Conservation (phyloP, 2,329 filamentous ascomycete genomes). For the Akanthomyces muscarius region DNA sequence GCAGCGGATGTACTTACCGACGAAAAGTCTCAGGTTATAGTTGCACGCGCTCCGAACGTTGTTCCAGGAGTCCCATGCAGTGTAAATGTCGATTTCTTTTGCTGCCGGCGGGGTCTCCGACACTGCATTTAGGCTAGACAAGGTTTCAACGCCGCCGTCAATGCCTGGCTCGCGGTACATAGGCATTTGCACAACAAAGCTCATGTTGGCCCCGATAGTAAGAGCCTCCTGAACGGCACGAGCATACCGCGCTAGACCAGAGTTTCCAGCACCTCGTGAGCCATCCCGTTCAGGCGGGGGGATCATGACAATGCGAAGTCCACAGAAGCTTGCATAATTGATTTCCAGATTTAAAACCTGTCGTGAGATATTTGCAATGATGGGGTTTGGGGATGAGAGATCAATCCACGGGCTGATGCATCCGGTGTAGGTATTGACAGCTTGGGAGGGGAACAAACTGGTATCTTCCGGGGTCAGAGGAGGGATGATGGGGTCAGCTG, state of each 20-base stretch:
- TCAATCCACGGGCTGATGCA: conserved; percentile 92
- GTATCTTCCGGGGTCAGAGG: conserved; percentile 80
- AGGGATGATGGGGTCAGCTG: conserved; percentile 55
- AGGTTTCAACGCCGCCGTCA: conserved; percentile 48
- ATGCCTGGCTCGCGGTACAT: conserved; percentile 72
- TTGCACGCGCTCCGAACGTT: conserved; percentile 78
- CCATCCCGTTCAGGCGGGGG: conserved; percentile 69
- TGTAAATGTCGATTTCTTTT: conserved; percentile 57
- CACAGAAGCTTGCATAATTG: conserved; percentile 93
- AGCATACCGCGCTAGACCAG: conserved; percentile 69
- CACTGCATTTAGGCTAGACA: conserved; percentile 43
- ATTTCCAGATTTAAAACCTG: conserved; percentile 89
- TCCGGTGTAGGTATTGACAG: conserved; percentile 70
- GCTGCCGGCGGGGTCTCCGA: conserved; percentile 26
- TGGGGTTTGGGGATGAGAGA: conserved; percentile 73
- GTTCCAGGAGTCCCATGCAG: conserved; percentile 93
- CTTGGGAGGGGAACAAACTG: conserved; percentile 62
- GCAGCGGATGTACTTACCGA: conserved; percentile 60
- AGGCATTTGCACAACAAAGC: conserved; percentile 75
- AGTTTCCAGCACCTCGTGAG: conserved; percentile 45
- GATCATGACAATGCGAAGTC: conserved; percentile 76
- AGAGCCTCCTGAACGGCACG: conserved; percentile 79
- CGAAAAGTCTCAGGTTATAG: conserved; percentile 74
- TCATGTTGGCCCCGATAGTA: conserved; percentile 68
- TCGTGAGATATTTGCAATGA: conserved; percentile 80